Percentiles rank a stretch among this genome's conserved stretches.
phyloP scores from a whole-genome alignment of 1,284 basidiomycete species.

The Cutaneotrichosporon daszewskae region DNA sequence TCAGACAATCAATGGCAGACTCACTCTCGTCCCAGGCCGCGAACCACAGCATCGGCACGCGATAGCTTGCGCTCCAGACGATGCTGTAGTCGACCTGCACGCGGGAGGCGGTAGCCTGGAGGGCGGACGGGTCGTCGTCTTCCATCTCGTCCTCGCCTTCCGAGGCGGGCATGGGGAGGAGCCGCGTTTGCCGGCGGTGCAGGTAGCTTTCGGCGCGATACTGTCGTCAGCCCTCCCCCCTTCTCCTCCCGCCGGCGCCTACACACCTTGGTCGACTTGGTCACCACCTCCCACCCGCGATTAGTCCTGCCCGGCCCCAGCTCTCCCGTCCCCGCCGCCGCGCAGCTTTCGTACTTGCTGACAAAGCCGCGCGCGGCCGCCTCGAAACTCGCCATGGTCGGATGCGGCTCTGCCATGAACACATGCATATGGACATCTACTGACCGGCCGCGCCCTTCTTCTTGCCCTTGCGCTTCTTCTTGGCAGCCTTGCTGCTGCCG shows the following conservation, averaged over 20 bases:
- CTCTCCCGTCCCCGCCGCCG: background rate
- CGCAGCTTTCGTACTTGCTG: slow-evolving; percentile 11
- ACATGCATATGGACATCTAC: background rate
- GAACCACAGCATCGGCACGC: slow-evolving; percentile 30
- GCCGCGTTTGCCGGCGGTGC: slow-evolving; percentile 11
- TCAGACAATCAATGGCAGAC: slow-evolving; percentile 13
- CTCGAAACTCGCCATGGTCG: slow-evolving; percentile 7
- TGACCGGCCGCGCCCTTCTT: slow-evolving; percentile 13
- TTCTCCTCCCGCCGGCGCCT: background rate
- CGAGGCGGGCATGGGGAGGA: background rate
- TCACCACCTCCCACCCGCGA: slow-evolving; percentile 27
- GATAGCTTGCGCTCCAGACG: slow-evolving; percentile 27
- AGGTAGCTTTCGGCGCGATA: slow-evolving; percentile 26
- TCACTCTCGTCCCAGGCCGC: slow-evolving; percentile 32
- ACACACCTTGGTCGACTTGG: slow-evolving; percentile 15
- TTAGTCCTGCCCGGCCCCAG: slow-evolving; percentile 21
- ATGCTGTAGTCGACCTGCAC: slow-evolving; percentile 19
- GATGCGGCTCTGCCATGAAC: slow-evolving; percentile 9
- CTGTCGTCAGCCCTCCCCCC: slow-evolving; percentile 6
- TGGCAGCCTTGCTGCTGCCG: background rate
- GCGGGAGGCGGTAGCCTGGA: background rate
- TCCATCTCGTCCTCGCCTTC: background rate
- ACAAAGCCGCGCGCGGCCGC: slow-evolving; percentile 6
- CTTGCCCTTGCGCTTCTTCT: slow-evolving; percentile 6
- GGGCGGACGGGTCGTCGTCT: slow-evolving; percentile 11